phyloP scores from a whole-genome alignment of 371 early-diverging fungal species.

The Blastocladiella emersonii region DNA sequence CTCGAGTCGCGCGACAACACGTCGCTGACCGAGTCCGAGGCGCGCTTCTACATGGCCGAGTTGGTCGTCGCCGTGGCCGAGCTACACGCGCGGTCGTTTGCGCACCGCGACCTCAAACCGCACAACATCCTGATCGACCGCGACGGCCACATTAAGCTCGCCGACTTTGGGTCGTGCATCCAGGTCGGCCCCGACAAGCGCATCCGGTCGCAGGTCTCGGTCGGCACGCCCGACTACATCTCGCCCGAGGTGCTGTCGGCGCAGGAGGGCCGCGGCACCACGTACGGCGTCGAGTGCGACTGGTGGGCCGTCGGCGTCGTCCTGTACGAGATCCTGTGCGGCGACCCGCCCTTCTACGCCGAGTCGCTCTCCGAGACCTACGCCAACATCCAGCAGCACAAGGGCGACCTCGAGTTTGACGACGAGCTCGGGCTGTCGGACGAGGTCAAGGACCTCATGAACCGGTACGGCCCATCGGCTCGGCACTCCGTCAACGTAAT shows the following conservation, averaged over 20 bases:
- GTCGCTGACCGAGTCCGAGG: constrained; percentile 19
- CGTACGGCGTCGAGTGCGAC: constrained; percentile 21
- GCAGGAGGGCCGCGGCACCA: constrained; percentile 4
- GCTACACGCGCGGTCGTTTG: constrained; percentile 30
- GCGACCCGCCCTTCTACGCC: constrained; percentile 12
- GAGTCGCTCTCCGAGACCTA: not conserved
- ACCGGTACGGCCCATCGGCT: not conserved
- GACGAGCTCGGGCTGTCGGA: not conserved
- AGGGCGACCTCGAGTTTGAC: not conserved
- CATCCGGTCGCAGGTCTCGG: constrained; percentile 10
- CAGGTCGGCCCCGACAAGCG: not conserved
- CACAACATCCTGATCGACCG: constrained; percentile 21
- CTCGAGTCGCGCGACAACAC: not conserved
- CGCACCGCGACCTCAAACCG: constrained; percentile 20
- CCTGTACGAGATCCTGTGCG: constrained; percentile 21
- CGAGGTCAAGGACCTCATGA: constrained; percentile 2
- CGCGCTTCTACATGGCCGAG: constrained; percentile 38
- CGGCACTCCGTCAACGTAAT: too few species aligned
- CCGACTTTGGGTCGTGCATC: constrained; percentile 31
- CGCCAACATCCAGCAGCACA: not conserved
- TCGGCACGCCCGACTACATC: constrained; percentile 36
- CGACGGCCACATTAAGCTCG: constrained; percentile 30
- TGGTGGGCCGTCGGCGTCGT: constrained; percentile 27
- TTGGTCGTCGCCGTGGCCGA: constrained; percentile 35
- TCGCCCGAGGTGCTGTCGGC: constrained; percentile 23